Conservation (phyloP, 2,329 filamentous ascomycete genomes). For the Dactylella cylindrospora region DNA sequence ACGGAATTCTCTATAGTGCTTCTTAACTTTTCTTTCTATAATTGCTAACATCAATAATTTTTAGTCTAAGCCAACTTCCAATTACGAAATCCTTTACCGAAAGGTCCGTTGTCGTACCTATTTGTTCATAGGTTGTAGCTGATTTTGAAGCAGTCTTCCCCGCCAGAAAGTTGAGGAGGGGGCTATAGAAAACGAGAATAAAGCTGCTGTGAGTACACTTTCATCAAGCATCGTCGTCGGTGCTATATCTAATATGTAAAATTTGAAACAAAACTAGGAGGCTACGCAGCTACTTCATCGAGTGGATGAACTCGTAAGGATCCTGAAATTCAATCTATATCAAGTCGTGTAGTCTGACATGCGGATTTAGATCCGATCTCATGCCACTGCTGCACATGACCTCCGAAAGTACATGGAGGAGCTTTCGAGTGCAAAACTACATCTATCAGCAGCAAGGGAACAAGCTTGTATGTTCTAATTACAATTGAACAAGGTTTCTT, state of each 20-base stretch:
- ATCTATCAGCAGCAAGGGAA: slow-evolving; percentile 14
- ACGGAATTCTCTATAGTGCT: neutral
- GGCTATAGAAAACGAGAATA: slow-evolving; percentile 25
- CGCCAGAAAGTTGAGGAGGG: slow-evolving; percentile 14
- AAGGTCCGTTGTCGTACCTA: slow-evolving; percentile 2
- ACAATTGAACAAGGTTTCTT: neutral
- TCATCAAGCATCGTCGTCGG: no score
- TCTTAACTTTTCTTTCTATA: no score
- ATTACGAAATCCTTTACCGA: slow-evolving; percentile 25
- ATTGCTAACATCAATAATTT: neutral
- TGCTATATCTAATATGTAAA: no score
- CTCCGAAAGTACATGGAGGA: slow-evolving; percentile 29
- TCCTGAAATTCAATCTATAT: neutral
- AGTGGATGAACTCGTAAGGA: slow-evolving; percentile 31
- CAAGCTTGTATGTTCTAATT: slow-evolving; percentile 24
- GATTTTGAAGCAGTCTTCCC: slow-evolving; percentile 16
- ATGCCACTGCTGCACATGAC: slow-evolving; percentile 24
- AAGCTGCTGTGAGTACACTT: slow-evolving; percentile 24
- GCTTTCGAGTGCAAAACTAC: slow-evolving; percentile 16
- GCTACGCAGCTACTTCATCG: slow-evolving; percentile 17
- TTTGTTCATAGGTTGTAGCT: neutral
- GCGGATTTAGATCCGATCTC: slow-evolving; percentile 14
- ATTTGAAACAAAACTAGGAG: no score
- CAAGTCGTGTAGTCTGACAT: neutral
- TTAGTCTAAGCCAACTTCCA: slow-evolving; percentile 23